Conservation (phyloP, 108 stramenopile genomes). For the Conticribra weissflogii region DNA sequence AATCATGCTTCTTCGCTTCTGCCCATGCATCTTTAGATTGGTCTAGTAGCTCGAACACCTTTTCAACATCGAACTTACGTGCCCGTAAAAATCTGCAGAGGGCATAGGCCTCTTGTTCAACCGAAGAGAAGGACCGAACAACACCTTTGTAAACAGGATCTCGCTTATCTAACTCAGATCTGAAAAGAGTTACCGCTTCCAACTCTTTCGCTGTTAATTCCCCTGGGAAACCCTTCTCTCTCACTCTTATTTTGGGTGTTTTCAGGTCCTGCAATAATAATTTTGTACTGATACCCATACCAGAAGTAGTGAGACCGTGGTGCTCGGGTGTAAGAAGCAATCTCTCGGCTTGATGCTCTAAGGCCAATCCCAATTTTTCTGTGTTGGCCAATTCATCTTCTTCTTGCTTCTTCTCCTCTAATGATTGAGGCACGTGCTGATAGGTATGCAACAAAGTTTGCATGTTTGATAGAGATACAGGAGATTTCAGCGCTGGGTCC, state of each 20-base stretch:
- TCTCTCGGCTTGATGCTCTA: constrained; percentile 28
- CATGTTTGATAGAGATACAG: constrained; percentile 26
- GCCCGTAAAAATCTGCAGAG: constrained; percentile 45
- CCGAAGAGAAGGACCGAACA: constrained; percentile 23
- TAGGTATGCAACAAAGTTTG: constrained; percentile 25
- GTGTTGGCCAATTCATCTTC: constrained; percentile 6
- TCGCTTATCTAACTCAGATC: constrained; percentile 14
- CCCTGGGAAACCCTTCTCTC: constrained; percentile 47
- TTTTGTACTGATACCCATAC: constrained; percentile 21
- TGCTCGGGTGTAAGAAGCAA: constrained; percentile 7
- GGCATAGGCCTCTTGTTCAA: constrained; percentile 49
- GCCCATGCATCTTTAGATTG: constrained; percentile 49
- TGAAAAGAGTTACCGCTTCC: constrained; percentile 20
- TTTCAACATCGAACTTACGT: constrained; percentile 48
- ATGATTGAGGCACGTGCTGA: constrained; percentile 13
- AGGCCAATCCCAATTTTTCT: constrained; percentile 20
- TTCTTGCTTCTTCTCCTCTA: constrained; percentile 4
- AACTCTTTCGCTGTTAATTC: constrained; percentile 43
- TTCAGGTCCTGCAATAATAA: constrained; percentile 39
- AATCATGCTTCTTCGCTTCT: constrained; percentile 68
- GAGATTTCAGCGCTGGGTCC: constrained; percentile 16
- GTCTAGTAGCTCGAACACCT: constrained; percentile 40
- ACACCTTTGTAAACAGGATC: constrained; percentile 46
- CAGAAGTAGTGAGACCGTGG: neutral
- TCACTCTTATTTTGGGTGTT: constrained; percentile 16